These are phyloP conservation scores for Umbellularia californica DNA, from an alignment of 164 flowering plant species.

Conservation along the genomic window DNA sequence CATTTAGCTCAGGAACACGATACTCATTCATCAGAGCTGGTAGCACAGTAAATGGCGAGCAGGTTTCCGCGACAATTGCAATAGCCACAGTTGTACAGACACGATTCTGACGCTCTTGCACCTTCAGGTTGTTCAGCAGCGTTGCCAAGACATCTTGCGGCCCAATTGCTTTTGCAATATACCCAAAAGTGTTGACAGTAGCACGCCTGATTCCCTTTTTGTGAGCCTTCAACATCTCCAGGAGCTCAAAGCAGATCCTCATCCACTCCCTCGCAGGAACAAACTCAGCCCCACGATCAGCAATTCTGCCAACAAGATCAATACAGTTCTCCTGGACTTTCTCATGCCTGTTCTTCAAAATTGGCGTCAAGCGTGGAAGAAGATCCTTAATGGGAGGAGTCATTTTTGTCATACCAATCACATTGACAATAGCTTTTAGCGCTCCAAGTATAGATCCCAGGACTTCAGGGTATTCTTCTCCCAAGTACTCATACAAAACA, in stretches of 20 bases:
- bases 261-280: conserved; percentile 99
- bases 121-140: conserved; percentile 88
- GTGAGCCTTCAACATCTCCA: conserved; percentile 99
- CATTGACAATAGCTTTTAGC: conserved; percentile 91
- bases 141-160: conserved; percentile 98
- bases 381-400: conserved; percentile 97
- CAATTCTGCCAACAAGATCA: conserved; percentile 97
- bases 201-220: conserved; percentile 96
- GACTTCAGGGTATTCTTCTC: conserved; percentile 98
- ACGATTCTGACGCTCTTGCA: conserved; percentile 98
- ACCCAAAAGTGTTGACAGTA: conserved; percentile 97
- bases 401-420: conserved; percentile 99
- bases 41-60: conserved; percentile 93
- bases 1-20: conserved; percentile 96
- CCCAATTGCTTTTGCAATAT: conserved; percentile 97
- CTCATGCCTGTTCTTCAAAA: conserved; percentile 94
- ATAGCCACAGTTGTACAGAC: conserved; percentile 99
- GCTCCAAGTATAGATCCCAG: conserved; percentile 95
- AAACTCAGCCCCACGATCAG: conserved; percentile 98
- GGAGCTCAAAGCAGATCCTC: conserved; percentile 98
- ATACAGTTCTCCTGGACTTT: conserved; percentile 98
- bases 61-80: conserved; percentile 97
- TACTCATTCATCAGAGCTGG: conserved; percentile 99
- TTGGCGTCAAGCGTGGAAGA: conserved; percentile 93
- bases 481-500: conserved; percentile 89